phyloP scores from a whole-genome alignment of 2,329 filamentous ascomycete genomes.

The Ophiognomonia clavigignenti-juglandacearum region DNA sequence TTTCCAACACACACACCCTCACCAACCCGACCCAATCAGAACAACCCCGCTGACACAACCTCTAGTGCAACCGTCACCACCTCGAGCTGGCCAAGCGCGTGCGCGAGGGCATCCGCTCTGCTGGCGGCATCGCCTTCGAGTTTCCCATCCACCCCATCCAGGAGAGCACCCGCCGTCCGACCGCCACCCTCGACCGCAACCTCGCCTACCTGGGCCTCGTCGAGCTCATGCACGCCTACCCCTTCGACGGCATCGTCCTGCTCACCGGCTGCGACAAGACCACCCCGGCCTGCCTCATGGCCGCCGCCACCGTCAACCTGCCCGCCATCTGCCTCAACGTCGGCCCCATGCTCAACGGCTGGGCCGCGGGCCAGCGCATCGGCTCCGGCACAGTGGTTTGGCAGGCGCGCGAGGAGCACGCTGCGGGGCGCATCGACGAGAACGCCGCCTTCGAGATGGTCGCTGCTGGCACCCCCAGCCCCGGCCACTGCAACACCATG shows the following conservation, averaged over 20 bases:
- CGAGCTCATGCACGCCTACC: conserved; percentile 42
- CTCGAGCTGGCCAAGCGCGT: conserved; percentile 44
- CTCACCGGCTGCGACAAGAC: conserved; percentile 50
- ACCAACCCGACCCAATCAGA: too few relatives aligned
- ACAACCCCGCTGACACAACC: neutral
- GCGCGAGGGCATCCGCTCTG: conserved; percentile 42
- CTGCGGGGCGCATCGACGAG: conserved; percentile 39
- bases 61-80: conserved; percentile 42
- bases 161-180: conserved; percentile 41
- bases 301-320: conserved; percentile 46
- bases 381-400: conserved; percentile 43
- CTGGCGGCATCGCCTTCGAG: conserved; percentile 45
- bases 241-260: conserved; percentile 44
- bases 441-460: conserved; percentile 42
- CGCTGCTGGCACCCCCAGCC: conserved; percentile 34
- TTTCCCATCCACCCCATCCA: conserved; percentile 49
- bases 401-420: conserved; percentile 42
- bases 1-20: too few relatives aligned
- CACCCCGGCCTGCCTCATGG: conserved; percentile 46
- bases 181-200: conserved; percentile 44
- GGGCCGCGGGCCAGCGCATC: conserved; percentile 32
- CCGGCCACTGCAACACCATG: conserved; percentile 49
- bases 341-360: conserved; percentile 48
- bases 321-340: conserved; percentile 47
- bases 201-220: conserved; percentile 42